Base-by-base conservation (phyloP, 805 yeast species). In the Cyberlindnera mycetangii region DNA sequence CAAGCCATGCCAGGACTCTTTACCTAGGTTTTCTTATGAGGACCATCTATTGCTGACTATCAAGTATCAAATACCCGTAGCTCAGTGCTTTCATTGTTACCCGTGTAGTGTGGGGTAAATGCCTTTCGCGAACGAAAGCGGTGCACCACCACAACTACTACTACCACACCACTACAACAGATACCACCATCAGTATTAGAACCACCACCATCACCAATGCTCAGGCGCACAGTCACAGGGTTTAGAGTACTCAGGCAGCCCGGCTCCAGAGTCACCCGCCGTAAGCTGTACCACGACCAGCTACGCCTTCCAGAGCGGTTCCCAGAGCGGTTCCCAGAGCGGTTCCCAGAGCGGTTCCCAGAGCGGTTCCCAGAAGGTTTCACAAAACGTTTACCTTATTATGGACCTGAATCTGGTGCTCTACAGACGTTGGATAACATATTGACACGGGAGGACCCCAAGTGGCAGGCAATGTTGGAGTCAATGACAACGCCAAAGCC, bases 241-340 rank as follows among this genome's bases (percentile, higher is more conserved):
- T 19, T 44, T 37, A 21, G 49, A 16, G 37, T 24, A 5, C 41
- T 49, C 16, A 25, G 45, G 34, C 41, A 35, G 15, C 19, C 41
- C 25, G 36, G 42, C 4, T 7, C 41, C 5, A 41, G 47, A 20
- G 14, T 19, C 5, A 5, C 45, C 7, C 35, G 50, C 16, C 25
- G 49, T 10, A 49, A 49, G 39, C 45, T 46, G n/a, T 49, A 49
- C 40, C 53, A 49, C 42, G 49, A 35, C 12, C 37, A 43, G 34
- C 20, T 36, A 18, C 27, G 28, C 33, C n/a, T 33, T 21, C 35
- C 49, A 24, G 30, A 14, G n/a, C n/a, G n/a, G n/a, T n/a, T n/a
- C n/a, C n/a, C n/a, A n/a, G n/a, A n/a, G n/a, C n/a, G n/a, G n/a
- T n/a, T n/a, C n/a, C n/a, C n/a, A n/a, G n/a, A n/a, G n/a, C n/a